These are phyloP conservation scores for Amaranthus cruentus DNA, from an alignment of 148 eudicot genomes.

Conservation along the genomic window DNA sequence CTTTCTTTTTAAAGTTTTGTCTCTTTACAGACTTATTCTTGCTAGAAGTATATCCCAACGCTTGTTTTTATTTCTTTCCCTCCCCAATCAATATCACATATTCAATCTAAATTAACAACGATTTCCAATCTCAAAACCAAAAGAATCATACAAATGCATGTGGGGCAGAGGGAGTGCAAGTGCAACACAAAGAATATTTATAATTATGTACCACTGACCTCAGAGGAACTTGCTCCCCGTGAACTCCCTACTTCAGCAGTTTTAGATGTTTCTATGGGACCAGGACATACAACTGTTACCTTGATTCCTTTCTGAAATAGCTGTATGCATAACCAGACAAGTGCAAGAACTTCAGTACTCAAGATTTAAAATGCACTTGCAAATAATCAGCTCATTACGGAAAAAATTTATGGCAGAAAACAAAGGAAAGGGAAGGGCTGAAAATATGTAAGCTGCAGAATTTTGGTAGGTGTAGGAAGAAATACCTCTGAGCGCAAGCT, in stretches of 20 bases:
- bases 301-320: conserved; percentile 74
- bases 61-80: too few species aligned
- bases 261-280: conserved; percentile 69
- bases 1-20: too few species aligned
- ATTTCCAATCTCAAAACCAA: too few species aligned
- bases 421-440: background rate
- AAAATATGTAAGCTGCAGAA: background rate
- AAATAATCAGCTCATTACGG: background rate
- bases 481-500: conserved; percentile 89
- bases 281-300: conserved; percentile 94
- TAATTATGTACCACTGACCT: conserved; percentile 37
- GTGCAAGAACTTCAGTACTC: conserved; percentile 2
- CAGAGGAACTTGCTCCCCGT: conserved; percentile 32
- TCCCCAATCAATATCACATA: too few species aligned
- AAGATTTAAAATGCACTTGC: background rate
- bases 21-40: too few species aligned
- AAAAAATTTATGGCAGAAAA: background rate
- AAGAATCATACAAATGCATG: too few species aligned
- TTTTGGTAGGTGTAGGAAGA: background rate
- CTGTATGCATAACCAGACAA: conserved; percentile 35
- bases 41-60: too few species aligned
- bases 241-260: conserved; percentile 44
- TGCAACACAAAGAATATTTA: background rate
- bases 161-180: background rate
- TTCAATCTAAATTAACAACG: too few species aligned